Evolutionary conservation across 345 rosid species (phyloP).

Genomic region (Eutrema japonicum): DNA sequence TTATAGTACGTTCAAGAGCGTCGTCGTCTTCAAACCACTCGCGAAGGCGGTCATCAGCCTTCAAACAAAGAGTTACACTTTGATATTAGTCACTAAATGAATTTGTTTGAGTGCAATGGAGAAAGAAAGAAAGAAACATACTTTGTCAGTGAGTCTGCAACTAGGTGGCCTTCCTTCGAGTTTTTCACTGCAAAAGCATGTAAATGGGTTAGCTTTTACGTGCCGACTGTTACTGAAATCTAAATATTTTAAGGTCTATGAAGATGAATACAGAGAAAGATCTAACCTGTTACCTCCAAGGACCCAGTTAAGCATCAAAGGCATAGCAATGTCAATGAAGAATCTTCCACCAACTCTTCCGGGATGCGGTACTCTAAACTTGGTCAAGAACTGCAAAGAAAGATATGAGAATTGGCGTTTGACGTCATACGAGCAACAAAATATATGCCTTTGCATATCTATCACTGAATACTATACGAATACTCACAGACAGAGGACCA

Average conservation of each 20-base stretch:
- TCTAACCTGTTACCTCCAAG: constrained; percentile 90
- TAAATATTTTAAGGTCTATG: not conserved
- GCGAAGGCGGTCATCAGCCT: constrained; percentile 50
- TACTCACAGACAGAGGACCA: constrained; percentile 83
- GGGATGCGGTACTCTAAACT: constrained; percentile 85
- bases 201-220: not conserved
- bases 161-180: constrained; percentile 75
- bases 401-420: constrained; percentile 18
- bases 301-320: constrained; percentile 87
- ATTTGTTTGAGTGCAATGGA: not conserved
- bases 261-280: constrained; percentile 17
- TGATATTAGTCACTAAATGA: not conserved
- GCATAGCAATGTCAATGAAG: constrained; percentile 77
- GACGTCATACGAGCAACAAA: not conserved
- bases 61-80: constrained; percentile 19
- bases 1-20: constrained; percentile 76
- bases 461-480: constrained; percentile 4
- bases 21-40: constrained; percentile 66
- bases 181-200: constrained; percentile 58
- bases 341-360: constrained; percentile 90
- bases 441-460: not conserved
- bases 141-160: constrained; percentile 92
- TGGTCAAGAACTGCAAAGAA: constrained; percentile 73
- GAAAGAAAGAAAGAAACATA: constrained; percentile 35
- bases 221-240: not conserved